Evolutionary conservation across 2,329 filamentous ascomycete genomes (phyloP).

Genomic region (Fusarium praegraminearum): DNA sequence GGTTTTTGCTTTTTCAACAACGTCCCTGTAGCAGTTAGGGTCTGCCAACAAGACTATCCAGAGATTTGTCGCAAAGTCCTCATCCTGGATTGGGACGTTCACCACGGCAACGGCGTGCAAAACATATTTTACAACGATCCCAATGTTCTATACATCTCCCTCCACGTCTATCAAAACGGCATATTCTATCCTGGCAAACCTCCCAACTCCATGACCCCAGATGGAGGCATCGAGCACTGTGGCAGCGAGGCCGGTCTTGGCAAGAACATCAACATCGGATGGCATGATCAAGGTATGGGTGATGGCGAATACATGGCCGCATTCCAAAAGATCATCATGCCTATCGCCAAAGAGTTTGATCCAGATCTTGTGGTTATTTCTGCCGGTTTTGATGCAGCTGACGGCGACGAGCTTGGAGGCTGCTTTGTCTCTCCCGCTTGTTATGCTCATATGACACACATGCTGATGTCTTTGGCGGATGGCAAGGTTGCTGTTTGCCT

Average conservation of each 20-base stretch:
- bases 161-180: constrained; percentile 89
- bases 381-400: constrained; percentile 94
- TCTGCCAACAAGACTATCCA: constrained; percentile 85
- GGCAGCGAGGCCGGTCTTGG: constrained; percentile 67
- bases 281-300: constrained; percentile 83
- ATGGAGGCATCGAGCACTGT: constrained; percentile 71
- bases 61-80: constrained; percentile 87
- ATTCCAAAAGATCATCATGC: constrained; percentile 96
- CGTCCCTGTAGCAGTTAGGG: constrained; percentile 89
- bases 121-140: constrained; percentile 96
- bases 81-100: constrained; percentile 91
- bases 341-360: constrained; percentile 91
- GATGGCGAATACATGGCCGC: constrained; percentile 97
- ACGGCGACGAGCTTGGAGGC: constrained; percentile 90
- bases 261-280: constrained; percentile 75
- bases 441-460: constrained; percentile 98
- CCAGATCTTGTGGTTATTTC: constrained; percentile 96
- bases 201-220: constrained; percentile 67
- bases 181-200: constrained; percentile 83
- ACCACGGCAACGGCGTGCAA: constrained; percentile 91
- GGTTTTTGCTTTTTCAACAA: constrained; percentile 99
- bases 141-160: constrained; percentile 93
- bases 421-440: constrained; percentile 92
- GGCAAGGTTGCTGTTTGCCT: constrained; percentile 93
- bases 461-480: constrained; percentile 94